Evolutionary conservation across 495 filamentous ascomycete genomes (phyloP).

Genomic region (Aspergillus cavernicola): DNA sequence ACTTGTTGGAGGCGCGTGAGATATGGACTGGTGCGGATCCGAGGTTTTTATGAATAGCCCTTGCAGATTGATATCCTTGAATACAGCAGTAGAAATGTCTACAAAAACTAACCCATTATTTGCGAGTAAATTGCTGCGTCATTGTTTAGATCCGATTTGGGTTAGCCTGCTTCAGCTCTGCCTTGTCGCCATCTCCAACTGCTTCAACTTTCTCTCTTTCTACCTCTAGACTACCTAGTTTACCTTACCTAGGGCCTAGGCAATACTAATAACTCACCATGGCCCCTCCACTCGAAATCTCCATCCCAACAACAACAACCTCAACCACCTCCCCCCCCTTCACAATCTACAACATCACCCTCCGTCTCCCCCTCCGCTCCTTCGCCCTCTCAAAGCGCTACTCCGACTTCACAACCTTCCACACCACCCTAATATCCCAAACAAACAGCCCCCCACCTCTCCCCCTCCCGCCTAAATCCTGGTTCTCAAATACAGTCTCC

Average conservation of each 20-base stretch:
- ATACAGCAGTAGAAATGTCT: neutral
- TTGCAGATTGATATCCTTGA: slow-evolving; percentile 7
- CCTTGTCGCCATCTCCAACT: slow-evolving; percentile 3
- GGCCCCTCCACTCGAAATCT: slow-evolving; percentile 74
- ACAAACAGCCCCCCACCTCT: slow-evolving; percentile 60
- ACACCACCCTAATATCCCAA: slow-evolving; percentile 61
- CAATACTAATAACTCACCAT: no score
- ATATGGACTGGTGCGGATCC: slow-evolving; percentile 29
- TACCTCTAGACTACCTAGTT: neutral
- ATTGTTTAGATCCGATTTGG: slow-evolving; percentile 7
- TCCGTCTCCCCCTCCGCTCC: slow-evolving; percentile 82
- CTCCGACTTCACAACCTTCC: slow-evolving; percentile 81
- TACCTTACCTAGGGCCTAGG: no score
- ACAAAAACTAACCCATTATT: neutral
- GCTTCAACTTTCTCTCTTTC: neutral
- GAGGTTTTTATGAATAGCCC: neutral
- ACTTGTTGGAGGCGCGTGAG: slow-evolving; percentile 71
- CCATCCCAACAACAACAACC: slow-evolving; percentile 71
- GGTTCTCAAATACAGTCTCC: slow-evolving; percentile 74
- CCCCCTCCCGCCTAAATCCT: slow-evolving; percentile 76
- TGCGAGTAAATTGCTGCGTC: slow-evolving; percentile 5
- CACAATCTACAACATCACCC: slow-evolving; percentile 88
- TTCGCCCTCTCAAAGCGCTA: slow-evolving; percentile 90
- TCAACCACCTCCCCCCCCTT: slow-evolving; percentile 64
- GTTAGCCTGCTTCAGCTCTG: neutral